Evolutionary conservation across 2,329 filamentous ascomycete species (phyloP).

Genomic region (Aureobasidium subglaciale): DNA sequence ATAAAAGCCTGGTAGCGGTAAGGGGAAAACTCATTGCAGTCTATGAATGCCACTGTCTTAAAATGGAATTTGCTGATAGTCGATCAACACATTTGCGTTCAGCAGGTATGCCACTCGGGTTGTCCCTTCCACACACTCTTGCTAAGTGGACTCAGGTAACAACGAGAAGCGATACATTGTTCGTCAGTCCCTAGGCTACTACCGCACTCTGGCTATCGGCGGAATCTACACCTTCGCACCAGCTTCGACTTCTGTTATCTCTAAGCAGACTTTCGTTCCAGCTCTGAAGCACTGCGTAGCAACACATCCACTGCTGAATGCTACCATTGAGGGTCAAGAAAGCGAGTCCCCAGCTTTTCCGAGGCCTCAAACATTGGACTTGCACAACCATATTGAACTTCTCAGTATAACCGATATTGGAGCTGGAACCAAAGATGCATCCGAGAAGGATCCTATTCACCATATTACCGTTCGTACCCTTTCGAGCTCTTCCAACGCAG

Average conservation of each 20-base stretch:
- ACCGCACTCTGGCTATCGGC: constrained; percentile 34
- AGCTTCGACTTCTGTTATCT: constrained; percentile 1
- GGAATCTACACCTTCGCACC: constrained; percentile 27
- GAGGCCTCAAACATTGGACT: constrained; percentile 28
- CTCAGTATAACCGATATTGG: constrained; percentile 14
- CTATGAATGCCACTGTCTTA: neutral
- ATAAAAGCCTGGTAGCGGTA: too few relatives aligned
- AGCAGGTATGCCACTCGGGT: neutral
- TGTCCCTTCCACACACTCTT: neutral
- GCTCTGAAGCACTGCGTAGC: constrained; percentile 34
- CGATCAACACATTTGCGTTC: neutral
- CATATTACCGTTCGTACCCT: neutral
- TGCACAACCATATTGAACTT: constrained; percentile 35
- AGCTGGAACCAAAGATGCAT: neutral
- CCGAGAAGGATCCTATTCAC: constrained; percentile 3
- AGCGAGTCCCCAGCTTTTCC: constrained; percentile 33
- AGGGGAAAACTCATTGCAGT: too few relatives aligned
- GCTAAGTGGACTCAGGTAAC: neutral
- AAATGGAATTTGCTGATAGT: neutral
- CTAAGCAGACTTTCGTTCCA: constrained; percentile 21
- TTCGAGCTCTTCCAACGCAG: neutral
- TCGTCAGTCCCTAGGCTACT: constrained; percentile 35
- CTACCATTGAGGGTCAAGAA: constrained; percentile 30
- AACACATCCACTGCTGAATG: constrained; percentile 33
- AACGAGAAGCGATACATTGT: constrained; percentile 36